Percentiles rank a stretch among this genome's conserved stretches.
phyloP scores from a whole-genome alignment of 306 rosid genomes.

The Trifolium dubium region DNA sequence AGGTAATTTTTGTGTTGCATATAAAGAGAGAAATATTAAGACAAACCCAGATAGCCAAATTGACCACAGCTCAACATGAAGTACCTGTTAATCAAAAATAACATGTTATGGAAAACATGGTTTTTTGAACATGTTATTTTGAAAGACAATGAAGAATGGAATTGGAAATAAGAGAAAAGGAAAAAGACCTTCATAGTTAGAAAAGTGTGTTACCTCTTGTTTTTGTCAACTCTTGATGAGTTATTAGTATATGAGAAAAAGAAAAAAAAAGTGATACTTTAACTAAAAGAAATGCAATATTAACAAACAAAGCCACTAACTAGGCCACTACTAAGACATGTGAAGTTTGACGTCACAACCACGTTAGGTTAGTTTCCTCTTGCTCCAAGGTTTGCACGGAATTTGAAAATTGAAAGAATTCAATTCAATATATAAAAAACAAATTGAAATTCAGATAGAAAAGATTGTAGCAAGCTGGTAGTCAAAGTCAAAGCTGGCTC shows the following conservation, averaged over 20 bases:
- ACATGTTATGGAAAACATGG: conserved; percentile 3
- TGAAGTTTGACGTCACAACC: conserved; percentile 59
- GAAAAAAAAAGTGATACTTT: conserved; percentile 53
- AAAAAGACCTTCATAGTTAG: conserved; percentile 70
- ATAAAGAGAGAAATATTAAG: conserved; percentile 69
- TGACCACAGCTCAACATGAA: conserved; percentile 63
- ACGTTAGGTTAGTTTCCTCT: conserved; percentile 37
- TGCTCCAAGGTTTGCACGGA: conserved; percentile 9
- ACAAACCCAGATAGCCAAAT: conserved; percentile 83
- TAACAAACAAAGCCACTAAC: conserved; percentile 69
- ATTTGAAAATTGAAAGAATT: conserved; percentile 10
- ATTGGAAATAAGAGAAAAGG: conserved; percentile 27
- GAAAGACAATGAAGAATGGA: conserved; percentile 18
- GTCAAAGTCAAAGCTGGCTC: conserved; percentile 42
- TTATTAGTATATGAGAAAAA: conserved; percentile 25
- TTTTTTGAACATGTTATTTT: not conserved
- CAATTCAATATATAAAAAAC: conserved; percentile 14
- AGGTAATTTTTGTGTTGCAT: conserved; percentile 69
- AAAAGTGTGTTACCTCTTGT: conserved; percentile 26
- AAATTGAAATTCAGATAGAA: conserved; percentile 31
- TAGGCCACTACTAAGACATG: conserved; percentile 56
- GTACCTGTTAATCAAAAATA: conserved; percentile 53
- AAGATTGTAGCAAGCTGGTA: not conserved
- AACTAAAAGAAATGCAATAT: conserved; percentile 66
- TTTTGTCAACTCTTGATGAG: conserved; percentile 39